These are phyloP conservation scores for Lecanicillium sp. DNA, from an alignment of 2,329 filamentous ascomycete genomes.

Conservation along the genomic window DNA sequence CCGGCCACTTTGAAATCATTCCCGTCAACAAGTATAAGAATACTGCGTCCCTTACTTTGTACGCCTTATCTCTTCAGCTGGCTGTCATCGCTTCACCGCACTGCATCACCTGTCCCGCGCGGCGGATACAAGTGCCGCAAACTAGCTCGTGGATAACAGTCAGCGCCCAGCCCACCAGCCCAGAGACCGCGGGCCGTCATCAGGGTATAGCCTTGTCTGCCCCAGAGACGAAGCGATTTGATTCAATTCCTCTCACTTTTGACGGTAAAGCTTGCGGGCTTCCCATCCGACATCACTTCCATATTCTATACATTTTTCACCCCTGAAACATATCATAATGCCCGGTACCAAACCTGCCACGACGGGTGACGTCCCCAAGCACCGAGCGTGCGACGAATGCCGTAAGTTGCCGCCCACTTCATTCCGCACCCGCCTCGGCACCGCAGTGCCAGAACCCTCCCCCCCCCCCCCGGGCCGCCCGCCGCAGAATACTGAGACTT, in stretches of 20 bases:
- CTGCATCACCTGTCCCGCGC: no score
- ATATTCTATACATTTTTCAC: background rate
- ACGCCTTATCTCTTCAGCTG: background rate
- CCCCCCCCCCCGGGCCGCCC: background rate
- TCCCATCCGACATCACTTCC: background rate
- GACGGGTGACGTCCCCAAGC: constrained; percentile 35
- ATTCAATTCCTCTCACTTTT: background rate
- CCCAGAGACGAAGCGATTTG: background rate
- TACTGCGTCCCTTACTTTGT: background rate
- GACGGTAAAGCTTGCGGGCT: background rate
- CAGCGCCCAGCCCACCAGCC: background rate
- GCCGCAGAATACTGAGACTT: background rate
- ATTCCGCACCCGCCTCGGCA: no score
- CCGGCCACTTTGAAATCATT: background rate
- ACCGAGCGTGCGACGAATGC: constrained; percentile 61
- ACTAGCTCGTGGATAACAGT: background rate
- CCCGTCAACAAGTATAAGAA: background rate
- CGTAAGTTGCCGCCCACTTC: constrained; percentile 39
- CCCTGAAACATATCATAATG: background rate
- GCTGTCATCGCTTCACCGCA: background rate
- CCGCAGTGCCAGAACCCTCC: background rate
- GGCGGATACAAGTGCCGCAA: background rate
- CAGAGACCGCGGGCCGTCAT: background rate
- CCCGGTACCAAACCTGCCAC: background rate
- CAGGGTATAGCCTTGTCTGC: background rate